phyloP scores from a whole-genome alignment of 2,329 filamentous ascomycete species.

The Fusarium sp. region DNA sequence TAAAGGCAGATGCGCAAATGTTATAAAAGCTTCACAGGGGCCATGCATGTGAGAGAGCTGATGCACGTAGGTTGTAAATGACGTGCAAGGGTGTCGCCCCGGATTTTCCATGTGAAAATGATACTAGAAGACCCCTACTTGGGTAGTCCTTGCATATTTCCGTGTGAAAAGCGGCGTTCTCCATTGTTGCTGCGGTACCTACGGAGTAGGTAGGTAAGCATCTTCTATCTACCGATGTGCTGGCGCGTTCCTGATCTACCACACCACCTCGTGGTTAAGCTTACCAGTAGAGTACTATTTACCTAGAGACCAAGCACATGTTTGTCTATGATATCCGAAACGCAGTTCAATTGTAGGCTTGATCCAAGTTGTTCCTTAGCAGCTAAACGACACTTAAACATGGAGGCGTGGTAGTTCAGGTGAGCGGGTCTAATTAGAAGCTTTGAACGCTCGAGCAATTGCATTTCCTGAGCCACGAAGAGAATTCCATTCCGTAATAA shows the following conservation, averaged over 20 bases:
- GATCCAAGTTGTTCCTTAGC: neutral
- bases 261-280: neutral
- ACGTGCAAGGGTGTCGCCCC: conserved; percentile 52
- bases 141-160: conserved; percentile 42
- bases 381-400: neutral
- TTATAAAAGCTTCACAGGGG: conserved; percentile 3
- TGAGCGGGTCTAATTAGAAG: neutral
- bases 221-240: neutral
- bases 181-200: neutral
- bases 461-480: neutral
- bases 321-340: neutral
- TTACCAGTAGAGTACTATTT: neutral
- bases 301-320: neutral
- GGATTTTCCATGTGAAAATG: conserved; percentile 50
- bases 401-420: neutral
- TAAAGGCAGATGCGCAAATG: conserved; percentile 1
- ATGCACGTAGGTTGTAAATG: conserved; percentile 32
- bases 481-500: neutral
- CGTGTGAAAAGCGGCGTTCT: conserved; percentile 31
- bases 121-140: conserved; percentile 40
- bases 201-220: no score
- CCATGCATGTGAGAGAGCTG: conserved; percentile 31
- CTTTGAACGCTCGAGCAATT: neutral
- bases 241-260: conserved; percentile 24
- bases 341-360: neutral